Evolutionary conservation across 352 stramenopile genomes (phyloP), one percentile per base, ranked within the genome.

Genomic region (Globisporangium camurandrum): DNA sequence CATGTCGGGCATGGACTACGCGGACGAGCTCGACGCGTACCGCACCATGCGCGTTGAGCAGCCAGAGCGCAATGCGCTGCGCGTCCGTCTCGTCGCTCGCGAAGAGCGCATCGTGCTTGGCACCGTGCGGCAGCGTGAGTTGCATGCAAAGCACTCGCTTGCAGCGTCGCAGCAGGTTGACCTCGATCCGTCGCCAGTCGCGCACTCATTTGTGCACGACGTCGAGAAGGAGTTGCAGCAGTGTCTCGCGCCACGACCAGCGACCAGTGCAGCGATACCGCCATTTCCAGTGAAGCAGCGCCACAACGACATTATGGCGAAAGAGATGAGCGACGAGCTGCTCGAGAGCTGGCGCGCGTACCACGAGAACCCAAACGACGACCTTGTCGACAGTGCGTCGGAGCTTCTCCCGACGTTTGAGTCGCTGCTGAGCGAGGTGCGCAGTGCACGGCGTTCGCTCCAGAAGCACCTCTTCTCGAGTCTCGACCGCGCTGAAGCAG

Each of bases 301-400:
- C 4, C 51, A 46, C 26, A 52, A 16, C 4, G 67, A 75, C 43
- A 47, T 42, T 0, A 69, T 78, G 54, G 56, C 69, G 2, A 53
- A 39, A 14, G 47, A 24, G 1, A 79, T 86, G 69, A 46, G 72
- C 20, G 41, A 46, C 1, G 69, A 79, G 27, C 30, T 86, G 4
- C 44, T 62, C 50, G 22, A 58, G 2, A 86, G 67, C 41, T 86
- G 71, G 69, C 17, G 56, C 1, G 56, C 50, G 9, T 69, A 75
- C 33, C 65, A 80, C 30, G 41, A 27, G 0, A 49, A 75, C 17
- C 9, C 39, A 6, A 22, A 66, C 9, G 20, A 27, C 1, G 9
- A 49, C 20, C 33, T 75, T 19, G 54, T 51, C 0, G 10, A 17
- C 10, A 19, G 39, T 2, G 47, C 46, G 12, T 20, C 14, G 7